Evolutionary conservation across 2,329 filamentous ascomycete genomes (phyloP).

Genomic region (Curvularia sp.): DNA sequence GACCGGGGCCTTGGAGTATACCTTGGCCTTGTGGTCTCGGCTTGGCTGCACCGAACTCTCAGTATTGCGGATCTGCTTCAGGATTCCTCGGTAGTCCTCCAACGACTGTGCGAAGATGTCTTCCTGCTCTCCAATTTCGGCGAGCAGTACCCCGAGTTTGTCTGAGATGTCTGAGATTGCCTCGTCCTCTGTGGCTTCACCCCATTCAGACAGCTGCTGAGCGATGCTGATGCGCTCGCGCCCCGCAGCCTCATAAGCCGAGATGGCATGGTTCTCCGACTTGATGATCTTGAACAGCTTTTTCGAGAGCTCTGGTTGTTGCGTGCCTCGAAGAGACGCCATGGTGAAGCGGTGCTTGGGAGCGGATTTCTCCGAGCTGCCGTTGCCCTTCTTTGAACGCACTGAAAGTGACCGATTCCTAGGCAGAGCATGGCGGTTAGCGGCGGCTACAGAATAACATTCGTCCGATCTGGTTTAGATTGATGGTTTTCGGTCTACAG

Average conservation of each 20-base stretch:
- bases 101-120: conserved; percentile 84
- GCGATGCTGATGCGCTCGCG: conserved; percentile 86
- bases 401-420: conserved; percentile 79
- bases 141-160: conserved; percentile 91
- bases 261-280: conserved; percentile 87
- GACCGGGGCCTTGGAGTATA: conserved; percentile 22
- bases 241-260: conserved; percentile 81
- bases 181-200: conserved; percentile 88
- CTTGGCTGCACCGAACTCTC: conserved; percentile 95
- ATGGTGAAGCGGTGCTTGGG: conserved; percentile 80
- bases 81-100: conserved; percentile 79
- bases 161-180: conserved; percentile 88
- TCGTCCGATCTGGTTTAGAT: background rate
- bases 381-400: conserved; percentile 66
- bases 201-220: conserved; percentile 93
- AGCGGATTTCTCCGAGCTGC: conserved; percentile 52
- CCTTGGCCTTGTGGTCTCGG: conserved; percentile 82
- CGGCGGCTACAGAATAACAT: background rate
- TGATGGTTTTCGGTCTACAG: background rate
- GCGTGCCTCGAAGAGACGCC: conserved; percentile 80
- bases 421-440: conserved; percentile 40
- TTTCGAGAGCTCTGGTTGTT: conserved; percentile 87
- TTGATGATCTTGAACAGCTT: conserved; percentile 94
- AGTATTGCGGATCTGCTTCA: conserved; percentile 95
- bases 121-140: conserved; percentile 93